phyloP scores from a whole-genome alignment of 2,329 filamentous ascomycete species.

The Aspergillaceae sp. region DNA sequence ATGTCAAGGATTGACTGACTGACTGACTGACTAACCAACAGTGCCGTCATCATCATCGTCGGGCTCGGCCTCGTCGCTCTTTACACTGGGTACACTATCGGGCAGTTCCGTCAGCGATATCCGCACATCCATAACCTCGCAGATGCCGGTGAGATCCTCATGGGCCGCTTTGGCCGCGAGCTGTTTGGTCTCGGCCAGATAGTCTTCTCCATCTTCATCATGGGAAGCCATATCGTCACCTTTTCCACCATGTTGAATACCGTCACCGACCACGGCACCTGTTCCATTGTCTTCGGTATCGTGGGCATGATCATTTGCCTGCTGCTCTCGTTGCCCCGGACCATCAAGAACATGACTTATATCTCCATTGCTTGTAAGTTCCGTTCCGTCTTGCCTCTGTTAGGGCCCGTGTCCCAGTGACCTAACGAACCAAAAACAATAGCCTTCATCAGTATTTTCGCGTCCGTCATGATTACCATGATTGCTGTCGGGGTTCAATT shows the following conservation, averaged over 20 bases:
- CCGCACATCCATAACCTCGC: constrained; percentile 59
- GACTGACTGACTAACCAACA: constrained; percentile 5
- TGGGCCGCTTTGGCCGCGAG: constrained; percentile 53
- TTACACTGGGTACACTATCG: constrained; percentile 53
- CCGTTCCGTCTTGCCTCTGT: no score
- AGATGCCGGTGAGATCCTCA: constrained; percentile 56
- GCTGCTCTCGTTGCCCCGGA: constrained; percentile 52
- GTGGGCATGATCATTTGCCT: constrained; percentile 52
- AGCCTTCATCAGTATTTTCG: constrained; percentile 56
- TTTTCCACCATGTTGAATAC: constrained; percentile 61
- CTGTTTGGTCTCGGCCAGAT: constrained; percentile 54
- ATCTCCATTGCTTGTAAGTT: constrained; percentile 49
- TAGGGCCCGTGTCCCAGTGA: no score
- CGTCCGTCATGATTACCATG: constrained; percentile 60
- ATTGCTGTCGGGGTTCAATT: constrained; percentile 52
- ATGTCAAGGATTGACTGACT: no score
- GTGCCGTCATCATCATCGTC: constrained; percentile 46
- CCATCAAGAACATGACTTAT: constrained; percentile 53
- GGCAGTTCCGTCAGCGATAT: constrained; percentile 47
- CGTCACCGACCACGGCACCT: constrained; percentile 53
- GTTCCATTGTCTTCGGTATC: constrained; percentile 56
- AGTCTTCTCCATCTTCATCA: constrained; percentile 59
- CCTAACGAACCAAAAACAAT: background rate
- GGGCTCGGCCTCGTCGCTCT: constrained; percentile 48
- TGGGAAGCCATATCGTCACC: constrained; percentile 62